Evolutionary conservation across 257 asterid species (phyloP).

Genomic region (Ilex asprella): DNA sequence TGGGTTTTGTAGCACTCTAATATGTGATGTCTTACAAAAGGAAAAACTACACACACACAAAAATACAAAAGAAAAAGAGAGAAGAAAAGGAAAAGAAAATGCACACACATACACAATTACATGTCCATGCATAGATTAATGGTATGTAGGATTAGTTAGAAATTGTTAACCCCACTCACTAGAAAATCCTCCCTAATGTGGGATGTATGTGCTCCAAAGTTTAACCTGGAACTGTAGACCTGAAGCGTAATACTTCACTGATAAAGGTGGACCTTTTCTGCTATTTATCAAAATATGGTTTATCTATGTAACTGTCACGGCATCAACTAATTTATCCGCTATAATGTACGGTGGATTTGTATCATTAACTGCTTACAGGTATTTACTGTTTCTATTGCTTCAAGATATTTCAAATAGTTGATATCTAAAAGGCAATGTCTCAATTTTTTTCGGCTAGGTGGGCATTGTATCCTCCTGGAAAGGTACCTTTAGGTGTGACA

Average conservation of each 20-base stretch:
- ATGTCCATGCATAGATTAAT: neutral
- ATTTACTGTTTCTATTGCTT: neutral
- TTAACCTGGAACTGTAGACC: neutral
- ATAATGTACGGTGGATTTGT: too few species aligned
- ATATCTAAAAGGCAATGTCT: neutral
- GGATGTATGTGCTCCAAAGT: neutral
- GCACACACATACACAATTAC: neutral
- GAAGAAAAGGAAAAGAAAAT: neutral
- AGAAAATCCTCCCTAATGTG: neutral
- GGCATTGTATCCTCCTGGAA: slow-evolving; percentile 99
- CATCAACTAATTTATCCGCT: neutral
- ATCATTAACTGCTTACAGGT: too few species aligned
- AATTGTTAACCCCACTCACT: neutral
- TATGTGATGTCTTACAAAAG: too few species aligned
- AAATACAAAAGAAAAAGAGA: neutral
- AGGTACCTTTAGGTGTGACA: slow-evolving; percentile 94
- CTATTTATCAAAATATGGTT: neutral
- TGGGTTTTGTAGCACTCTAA: too few species aligned
- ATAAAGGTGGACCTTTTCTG: neutral
- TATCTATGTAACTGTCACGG: neutral
- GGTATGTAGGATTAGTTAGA: neutral
- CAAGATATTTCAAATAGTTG: too few species aligned
- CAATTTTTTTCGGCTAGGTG: slow-evolving; percentile 48
- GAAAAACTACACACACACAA: too few species aligned
- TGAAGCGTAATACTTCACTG: neutral